phyloP scores from a whole-genome alignment of 2,329 filamentous ascomycete genomes.

The Thielaviopsis populi region DNA sequence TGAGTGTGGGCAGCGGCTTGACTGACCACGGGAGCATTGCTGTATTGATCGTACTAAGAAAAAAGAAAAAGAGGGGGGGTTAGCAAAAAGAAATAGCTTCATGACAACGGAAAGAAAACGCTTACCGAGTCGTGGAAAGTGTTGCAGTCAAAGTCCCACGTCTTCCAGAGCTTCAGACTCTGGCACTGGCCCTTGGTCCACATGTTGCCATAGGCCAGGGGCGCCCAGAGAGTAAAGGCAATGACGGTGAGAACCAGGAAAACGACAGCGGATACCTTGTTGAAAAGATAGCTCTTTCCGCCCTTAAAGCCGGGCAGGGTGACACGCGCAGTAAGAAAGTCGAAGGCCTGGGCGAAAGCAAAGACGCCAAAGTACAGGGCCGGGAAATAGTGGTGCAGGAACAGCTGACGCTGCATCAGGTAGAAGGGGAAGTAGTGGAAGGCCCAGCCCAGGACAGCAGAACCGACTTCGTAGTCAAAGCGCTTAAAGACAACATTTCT shows the following conservation, averaged over 20 bases:
- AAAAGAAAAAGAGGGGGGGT: no score
- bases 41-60: constrained; percentile 37
- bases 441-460: constrained; percentile 80
- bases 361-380: constrained; percentile 92
- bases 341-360: constrained; percentile 74
- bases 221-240: constrained; percentile 73
- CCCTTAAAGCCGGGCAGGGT: constrained; percentile 51
- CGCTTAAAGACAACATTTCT: constrained; percentile 71
- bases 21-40: constrained; percentile 20
- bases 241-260: constrained; percentile 62
- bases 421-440: constrained; percentile 99
- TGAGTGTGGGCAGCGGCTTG: constrained; percentile 15
- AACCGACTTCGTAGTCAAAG: constrained; percentile 94
- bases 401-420: constrained; percentile 94
- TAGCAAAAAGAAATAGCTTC: not conserved
- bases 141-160: constrained; percentile 98
- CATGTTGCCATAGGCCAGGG: constrained; percentile 78
- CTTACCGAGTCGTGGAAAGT: constrained; percentile 77
- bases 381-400: constrained; percentile 96
- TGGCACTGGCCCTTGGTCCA: constrained; percentile 87
- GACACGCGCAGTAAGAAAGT: constrained; percentile 67
- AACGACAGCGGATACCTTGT: constrained; percentile 54
- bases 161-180: constrained; percentile 69
- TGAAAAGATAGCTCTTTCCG: constrained; percentile 47
- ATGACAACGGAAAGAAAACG: constrained; percentile 21